Percentiles rank a stretch among this genome's conserved stretches.
These are phyloP conservation scores for Spirogloea muscicola DNA, from an alignment of 139 green algal genomes.

Conservation along the genomic window DNA sequence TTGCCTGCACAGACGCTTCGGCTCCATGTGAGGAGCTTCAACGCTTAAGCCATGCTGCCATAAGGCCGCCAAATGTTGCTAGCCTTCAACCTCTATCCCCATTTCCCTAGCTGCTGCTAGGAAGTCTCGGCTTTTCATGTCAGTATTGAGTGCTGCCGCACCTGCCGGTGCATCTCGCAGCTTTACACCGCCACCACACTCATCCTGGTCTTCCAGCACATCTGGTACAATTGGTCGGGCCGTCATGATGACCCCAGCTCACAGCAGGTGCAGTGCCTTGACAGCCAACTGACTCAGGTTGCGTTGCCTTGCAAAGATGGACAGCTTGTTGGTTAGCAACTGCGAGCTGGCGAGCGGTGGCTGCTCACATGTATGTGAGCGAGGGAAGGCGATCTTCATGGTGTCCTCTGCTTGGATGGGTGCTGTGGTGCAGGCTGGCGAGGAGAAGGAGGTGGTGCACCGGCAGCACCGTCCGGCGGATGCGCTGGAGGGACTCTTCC, in stretches of 20 bases:
- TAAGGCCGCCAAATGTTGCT: neutral
- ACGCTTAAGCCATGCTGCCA: no score
- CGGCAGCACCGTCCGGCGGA: neutral
- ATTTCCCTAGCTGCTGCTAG: neutral
- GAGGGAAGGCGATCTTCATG: no score
- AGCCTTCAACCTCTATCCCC: neutral
- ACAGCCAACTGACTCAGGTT: no score
- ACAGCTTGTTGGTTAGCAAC: no score
- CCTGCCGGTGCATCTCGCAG: conserved; percentile 6
- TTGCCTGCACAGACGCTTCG: no score
- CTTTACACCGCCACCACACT: conserved; percentile 44
- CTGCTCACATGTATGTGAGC: no score
- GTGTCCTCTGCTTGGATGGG: no score
- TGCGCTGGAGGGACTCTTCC: conserved; percentile 15
- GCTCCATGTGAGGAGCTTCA: no score
- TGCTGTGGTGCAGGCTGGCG: neutral
- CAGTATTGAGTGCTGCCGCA: neutral
- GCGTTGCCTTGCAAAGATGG: no score
- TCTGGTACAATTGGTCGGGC: conserved; percentile 31
- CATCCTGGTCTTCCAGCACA: conserved; percentile 40
- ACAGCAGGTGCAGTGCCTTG: no score
- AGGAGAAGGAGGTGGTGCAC: neutral
- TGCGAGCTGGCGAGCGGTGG: no score
- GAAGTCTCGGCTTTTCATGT: neutral
- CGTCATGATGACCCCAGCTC: no score